phyloP scores from a whole-genome alignment of 192 early-diverging fungal genomes.

The Rhizoclosmatium globosum region DNA sequence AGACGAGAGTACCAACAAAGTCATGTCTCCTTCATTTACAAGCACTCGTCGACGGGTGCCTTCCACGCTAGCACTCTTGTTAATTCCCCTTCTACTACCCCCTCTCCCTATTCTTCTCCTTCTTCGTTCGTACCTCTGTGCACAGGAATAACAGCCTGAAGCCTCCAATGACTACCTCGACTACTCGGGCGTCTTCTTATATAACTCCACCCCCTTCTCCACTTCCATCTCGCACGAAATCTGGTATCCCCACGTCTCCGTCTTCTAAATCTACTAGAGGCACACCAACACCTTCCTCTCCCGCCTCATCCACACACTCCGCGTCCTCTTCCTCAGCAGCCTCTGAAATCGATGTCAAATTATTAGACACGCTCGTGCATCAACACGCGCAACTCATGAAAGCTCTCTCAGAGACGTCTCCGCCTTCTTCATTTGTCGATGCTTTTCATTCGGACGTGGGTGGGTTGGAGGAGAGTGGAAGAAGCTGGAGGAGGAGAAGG shows the following conservation, averaged over 20 bases:
- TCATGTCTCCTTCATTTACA: background rate
- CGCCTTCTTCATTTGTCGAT: background rate
- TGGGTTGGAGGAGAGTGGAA: background rate
- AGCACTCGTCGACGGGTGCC: background rate
- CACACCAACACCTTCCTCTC: no score
- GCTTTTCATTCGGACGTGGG: background rate
- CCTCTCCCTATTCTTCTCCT: no score
- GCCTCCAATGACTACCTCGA: background rate
- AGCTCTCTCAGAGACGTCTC: background rate
- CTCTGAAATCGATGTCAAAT: no score
- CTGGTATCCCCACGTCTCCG: no score
- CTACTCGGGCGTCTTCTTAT: no score
- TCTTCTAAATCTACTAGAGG: no score
- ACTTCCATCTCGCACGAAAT: no score
- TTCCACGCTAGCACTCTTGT: no score
- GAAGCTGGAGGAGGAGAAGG: background rate
- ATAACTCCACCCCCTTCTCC: background rate
- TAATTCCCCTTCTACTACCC: no score
- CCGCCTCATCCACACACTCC: background rate
- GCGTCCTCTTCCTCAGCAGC: background rate
- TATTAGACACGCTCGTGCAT: background rate
- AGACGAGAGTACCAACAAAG: conserved; percentile 1
- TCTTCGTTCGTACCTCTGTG: background rate
- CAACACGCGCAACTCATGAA: background rate
- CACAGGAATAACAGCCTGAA: background rate